A percentile compares a stretch with the other conserved stretches of the same genome.
These are phyloP conservation scores for Cercophora scortea DNA, from an alignment of 495 filamentous ascomycete genomes.

Conservation along the genomic window DNA sequence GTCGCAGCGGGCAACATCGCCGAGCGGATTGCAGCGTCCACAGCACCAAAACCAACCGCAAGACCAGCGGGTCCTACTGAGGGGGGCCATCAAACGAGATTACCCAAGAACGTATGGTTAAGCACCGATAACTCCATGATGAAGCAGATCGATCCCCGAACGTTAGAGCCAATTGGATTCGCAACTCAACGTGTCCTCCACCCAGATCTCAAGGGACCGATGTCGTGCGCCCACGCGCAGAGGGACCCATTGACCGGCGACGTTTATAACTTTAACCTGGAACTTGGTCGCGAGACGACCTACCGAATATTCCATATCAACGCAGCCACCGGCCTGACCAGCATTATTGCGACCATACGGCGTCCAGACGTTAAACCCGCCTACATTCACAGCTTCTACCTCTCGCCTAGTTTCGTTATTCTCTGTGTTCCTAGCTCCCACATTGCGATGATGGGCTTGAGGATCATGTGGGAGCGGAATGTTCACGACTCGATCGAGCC, in stretches of 20 bases:
- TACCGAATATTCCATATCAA: slow-evolving; percentile 62
- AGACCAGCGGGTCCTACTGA: background rate
- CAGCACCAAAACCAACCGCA: background rate
- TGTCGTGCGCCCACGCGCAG: slow-evolving; percentile 61
- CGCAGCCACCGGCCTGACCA: slow-evolving; percentile 51
- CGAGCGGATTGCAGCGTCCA: background rate
- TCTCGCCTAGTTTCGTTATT: slow-evolving; percentile 57
- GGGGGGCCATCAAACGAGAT: slow-evolving; percentile 11
- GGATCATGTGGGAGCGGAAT: slow-evolving; percentile 51
- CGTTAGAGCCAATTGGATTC: slow-evolving; percentile 60
- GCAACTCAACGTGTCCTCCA: slow-evolving; percentile 52
- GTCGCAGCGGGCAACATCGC: slow-evolving; percentile 23
- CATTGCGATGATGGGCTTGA: slow-evolving; percentile 36
- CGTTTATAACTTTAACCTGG: slow-evolving; percentile 70
- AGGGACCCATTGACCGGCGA: slow-evolving; percentile 64
- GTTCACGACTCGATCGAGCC: slow-evolving; percentile 47
- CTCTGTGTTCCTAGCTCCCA: slow-evolving; percentile 54
- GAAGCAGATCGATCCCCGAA: slow-evolving; percentile 57
- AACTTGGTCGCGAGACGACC: slow-evolving; percentile 20
- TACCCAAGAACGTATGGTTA: slow-evolving; percentile 44
- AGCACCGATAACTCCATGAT: slow-evolving; percentile 52
- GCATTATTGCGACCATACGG: slow-evolving; percentile 59
- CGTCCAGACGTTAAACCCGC: slow-evolving; percentile 39
- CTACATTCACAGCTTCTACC: slow-evolving; percentile 68
- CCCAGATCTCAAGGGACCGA: slow-evolving; percentile 53